Evolutionary conservation across 1,139 yeast species (phyloP), one percentile per base, ranked within the genome.

Genomic region (Protomyces lactucae-debilis): DNA sequence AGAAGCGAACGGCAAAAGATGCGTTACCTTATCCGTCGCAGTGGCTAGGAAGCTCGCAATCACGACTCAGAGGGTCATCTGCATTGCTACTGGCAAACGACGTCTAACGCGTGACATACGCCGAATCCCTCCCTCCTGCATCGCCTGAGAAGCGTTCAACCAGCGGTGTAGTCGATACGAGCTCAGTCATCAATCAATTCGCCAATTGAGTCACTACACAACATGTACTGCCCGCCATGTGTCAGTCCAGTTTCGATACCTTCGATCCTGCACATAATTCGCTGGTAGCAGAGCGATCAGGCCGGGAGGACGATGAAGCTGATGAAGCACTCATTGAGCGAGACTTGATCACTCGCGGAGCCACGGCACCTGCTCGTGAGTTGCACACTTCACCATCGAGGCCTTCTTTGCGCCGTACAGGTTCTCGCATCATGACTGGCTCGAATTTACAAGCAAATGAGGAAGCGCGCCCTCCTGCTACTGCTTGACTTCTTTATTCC

Each of bases 71-170:
- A 25, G 28, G 6, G 28, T 37, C 48, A 3, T 37, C 46, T 36
- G 61, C 55, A 4, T 51, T 55, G 12, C 43, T 59, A 21, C 63
- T 51, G 1, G 63, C 63, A 9, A 57, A 59, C 18, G 63, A 59
- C 96, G 35, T 59, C 10, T 28, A 52, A 18, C 56, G 63, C 23
- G 52, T 59, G 63, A 25, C 57, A 16, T 59, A 59, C 28, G 63
- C 63, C 25, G 63, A 59, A 16, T 52, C 63, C n/a, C 23, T 12
- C 12, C 32, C 28, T 12, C n/a, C 14, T 14, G 35, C 48, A 6
- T 14, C 23, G 25, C 28, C 43, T 21, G 40, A 32, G 14, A 14
- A n/a, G n/a, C 28, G 43, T 8, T 2, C 18, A 14, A 51, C 37
- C 2, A 28, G 40, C 16, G 18, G 36, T n/a, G 18, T n/a, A 12